Base-by-base conservation (phyloP, 1,139 yeast species). In the Kodamaea plutei region DNA sequence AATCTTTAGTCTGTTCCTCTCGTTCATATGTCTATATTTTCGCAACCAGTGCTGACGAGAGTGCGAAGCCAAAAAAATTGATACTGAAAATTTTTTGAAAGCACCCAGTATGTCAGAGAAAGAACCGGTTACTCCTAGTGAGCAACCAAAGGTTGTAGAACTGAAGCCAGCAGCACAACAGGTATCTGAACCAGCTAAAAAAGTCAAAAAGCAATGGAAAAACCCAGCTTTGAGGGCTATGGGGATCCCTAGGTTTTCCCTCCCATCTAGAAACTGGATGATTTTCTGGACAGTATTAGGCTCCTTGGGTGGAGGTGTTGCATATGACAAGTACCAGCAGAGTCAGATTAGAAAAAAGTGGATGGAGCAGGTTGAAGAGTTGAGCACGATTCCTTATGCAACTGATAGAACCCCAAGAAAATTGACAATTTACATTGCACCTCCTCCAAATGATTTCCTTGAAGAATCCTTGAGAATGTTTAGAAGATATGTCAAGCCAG, bases 251-350 rank as follows among this genome's bases (percentile, higher is more conserved):
- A 61, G 79, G 15, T 48, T 87, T 19, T 73, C 82, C 22, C 58
- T 93, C 13, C 98, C 99, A 0, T 81, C 95, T 1, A 69, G 96
- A 41, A 91, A 89, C 62, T 89, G 97, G 98, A 59, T 76, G 67
- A 84, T 88, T 25, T 91, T 93, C 56, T 84, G 95, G 88, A 54
- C 80, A 0, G 76, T 84, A 7, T 54, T 84, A 2, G 77, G 80
- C 0, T 61, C 73, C 2, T 58, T 84, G 20, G 71, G 84, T 2
- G 91, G 95, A 9, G 84, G 88, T 10, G 69, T 80, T 20, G 73
- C 73, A 9, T 88, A 87, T 57, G 98, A 93, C 56, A 80, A 82
- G 44, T 67, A 73, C 39, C 73, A 85, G 52, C 93, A 88, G 44
- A 72, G 69, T 28, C 69, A 72, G 44, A 68, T 84, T 20, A 64